A percentile compares a stretch with the other conserved stretches of the same genome.
Evolutionary conservation across 805 yeast species (phyloP).

Genomic region (Candida nanaspora): DNA sequence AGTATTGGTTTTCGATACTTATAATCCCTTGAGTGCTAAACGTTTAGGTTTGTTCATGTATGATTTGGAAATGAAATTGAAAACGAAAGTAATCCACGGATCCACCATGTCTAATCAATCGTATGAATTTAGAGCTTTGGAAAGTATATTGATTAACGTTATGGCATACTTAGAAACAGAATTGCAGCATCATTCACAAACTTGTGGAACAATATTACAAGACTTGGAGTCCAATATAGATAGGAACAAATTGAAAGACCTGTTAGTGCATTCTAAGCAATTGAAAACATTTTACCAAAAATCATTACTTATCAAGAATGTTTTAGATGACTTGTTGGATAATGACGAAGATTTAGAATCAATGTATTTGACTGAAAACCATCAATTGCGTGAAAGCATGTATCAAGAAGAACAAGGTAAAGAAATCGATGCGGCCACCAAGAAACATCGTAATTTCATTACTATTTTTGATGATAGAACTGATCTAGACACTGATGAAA

Average conservation of each 20-base stretch:
- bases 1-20: conserved; percentile 79
- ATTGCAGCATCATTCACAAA: conserved; percentile 46
- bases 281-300: conserved; percentile 71
- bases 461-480: conserved; percentile 2
- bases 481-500: conserved; percentile 44
- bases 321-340: conserved; percentile 76
- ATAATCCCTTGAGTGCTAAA: conserved; percentile 54
- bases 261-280: conserved; percentile 66
- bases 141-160: conserved; percentile 74
- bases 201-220: conserved; percentile 56
- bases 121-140: conserved; percentile 80
- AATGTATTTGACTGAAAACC: conserved; percentile 59
- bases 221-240: conserved; percentile 77
- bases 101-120: conserved; percentile 32
- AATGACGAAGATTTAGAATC: conserved; percentile 79
- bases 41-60: conserved; percentile 73
- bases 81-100: conserved; percentile 25
- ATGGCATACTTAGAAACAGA: conserved; percentile 76
- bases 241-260: conserved; percentile 63
- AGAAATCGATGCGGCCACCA: neutral
- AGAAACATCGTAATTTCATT: conserved; percentile 1
- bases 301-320: conserved; percentile 67
- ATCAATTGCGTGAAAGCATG: conserved; percentile 8
- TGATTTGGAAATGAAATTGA: conserved; percentile 72
- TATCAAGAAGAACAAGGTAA: neutral